Conservation (phyloP, 108 stramenopile species). For the Schizochytrium sp. region DNA sequence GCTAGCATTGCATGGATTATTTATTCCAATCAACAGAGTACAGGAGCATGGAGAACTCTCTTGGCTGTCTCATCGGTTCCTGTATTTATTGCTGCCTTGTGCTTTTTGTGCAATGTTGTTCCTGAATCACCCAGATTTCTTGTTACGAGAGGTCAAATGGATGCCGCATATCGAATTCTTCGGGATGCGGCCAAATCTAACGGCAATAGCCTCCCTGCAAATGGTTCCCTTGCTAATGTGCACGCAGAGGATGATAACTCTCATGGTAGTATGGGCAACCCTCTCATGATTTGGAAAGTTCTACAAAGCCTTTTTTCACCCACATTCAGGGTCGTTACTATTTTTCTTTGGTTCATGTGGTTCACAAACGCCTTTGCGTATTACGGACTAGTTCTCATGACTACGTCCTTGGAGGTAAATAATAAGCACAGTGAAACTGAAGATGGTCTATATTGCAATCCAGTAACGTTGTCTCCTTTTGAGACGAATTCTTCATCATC, state of each 20-base stretch:
- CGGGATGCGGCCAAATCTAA: conserved; percentile 8
- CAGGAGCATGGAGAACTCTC: conserved; percentile 51
- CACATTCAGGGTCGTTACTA: background rate
- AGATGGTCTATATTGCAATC: conserved; percentile 5
- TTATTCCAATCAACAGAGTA: background rate
- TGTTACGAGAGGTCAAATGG: background rate
- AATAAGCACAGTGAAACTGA: background rate
- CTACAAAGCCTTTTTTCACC: conserved; percentile 32
- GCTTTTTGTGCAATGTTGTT: conserved; percentile 52
- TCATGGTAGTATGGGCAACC: conserved; percentile 14
- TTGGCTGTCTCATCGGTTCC: conserved; percentile 27
- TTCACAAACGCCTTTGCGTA: conserved; percentile 52
- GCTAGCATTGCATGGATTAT: conserved; percentile 31
- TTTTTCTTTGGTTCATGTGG: conserved; percentile 63
- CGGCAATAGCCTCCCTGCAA: background rate
- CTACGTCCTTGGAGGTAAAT: background rate
- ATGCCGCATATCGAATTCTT: conserved; percentile 42
- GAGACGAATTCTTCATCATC: background rate
- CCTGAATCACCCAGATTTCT: conserved; percentile 54
- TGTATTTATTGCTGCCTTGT: background rate
- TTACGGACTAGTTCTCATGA: conserved; percentile 64
- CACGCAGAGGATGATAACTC: background rate
- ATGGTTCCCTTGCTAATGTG: background rate
- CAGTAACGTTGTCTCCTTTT: conserved; percentile 20
- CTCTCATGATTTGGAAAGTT: background rate